These are phyloP conservation scores for Diaporthe amygdali DNA, from an alignment of 2,329 filamentous ascomycete species.

Conservation along the genomic window DNA sequence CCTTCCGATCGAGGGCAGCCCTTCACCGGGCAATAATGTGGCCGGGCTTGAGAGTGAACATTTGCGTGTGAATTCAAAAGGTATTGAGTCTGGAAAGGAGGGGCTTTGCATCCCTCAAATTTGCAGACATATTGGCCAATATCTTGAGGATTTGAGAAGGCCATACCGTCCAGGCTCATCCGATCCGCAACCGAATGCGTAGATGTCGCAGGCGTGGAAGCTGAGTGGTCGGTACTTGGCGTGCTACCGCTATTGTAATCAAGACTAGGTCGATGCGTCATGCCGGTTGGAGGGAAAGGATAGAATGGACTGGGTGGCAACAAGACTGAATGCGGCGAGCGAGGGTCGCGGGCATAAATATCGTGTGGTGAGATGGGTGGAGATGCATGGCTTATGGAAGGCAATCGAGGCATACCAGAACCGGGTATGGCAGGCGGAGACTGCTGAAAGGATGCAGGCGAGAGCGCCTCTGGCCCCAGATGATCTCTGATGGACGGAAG, in stretches of 20 bases:
- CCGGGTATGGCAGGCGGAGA: conserved; percentile 40
- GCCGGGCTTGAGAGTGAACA: conserved; percentile 69
- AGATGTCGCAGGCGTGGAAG: conserved; percentile 46
- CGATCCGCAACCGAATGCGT: conserved; percentile 49
- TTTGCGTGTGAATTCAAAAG: conserved; percentile 81
- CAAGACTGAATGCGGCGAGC: conserved; percentile 51
- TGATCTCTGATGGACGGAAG: conserved; percentile 46
- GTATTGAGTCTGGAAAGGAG: conserved; percentile 78
- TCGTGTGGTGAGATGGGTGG: conserved; percentile 59
- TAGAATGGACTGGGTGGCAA: conserved; percentile 46
- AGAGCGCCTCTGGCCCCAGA: conserved; percentile 31
- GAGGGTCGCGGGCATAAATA: conserved; percentile 47
- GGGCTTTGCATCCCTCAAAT: conserved; percentile 68
- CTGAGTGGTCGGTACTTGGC: conserved; percentile 50
- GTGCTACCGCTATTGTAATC: conserved; percentile 51
- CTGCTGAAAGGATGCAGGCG: conserved; percentile 30
- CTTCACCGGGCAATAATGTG: conserved; percentile 69
- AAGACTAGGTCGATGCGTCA: conserved; percentile 40
- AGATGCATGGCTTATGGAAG: conserved; percentile 43
- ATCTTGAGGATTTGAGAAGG: conserved; percentile 46
- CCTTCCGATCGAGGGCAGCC: conserved; percentile 67
- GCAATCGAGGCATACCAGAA: conserved; percentile 37
- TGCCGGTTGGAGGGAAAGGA: conserved; percentile 32
- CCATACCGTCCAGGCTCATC: conserved; percentile 60
- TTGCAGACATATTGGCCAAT: conserved; percentile 63